Base-by-base conservation (phyloP, 1,139 yeast species). In the Pichia sp. region DNA sequence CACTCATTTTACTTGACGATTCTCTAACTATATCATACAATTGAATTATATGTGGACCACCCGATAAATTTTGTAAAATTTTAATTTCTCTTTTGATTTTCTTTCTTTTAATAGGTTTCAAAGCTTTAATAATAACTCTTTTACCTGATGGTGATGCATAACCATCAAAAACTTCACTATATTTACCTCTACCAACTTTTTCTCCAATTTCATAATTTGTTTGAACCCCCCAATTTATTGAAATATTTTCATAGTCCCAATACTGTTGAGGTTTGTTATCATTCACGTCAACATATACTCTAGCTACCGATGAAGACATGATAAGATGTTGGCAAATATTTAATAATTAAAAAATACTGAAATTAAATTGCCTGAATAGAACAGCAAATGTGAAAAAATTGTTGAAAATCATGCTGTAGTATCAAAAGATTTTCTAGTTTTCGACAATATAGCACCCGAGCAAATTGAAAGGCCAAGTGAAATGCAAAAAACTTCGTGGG, bases 41-140 rank as follows among this genome's bases (percentile, higher is more conserved):
- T 43, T 81, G 85, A 52, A 86, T 73, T 42, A 86, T 76, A 66
- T 84, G 83, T 28, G 89, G 87, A 0, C 95, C 95, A 2, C 87
- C 88, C 7, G 85, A 77, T 59, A 86, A 70, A 67, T 86, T 85
- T 61, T 87, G 86, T 56, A 86, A 72, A 47, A 85, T 85, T 68
- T 84, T 84, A 55, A 86, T 81, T 67, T 86, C 95, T 58, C 95
- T 73, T 64, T 81, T 83, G 55, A 86, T 86, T 68, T 86, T 86
- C 73, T 86, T 86, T 72, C 84, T 76, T 67, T 84, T 86, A 16
- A 86, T 90, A 3, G 95, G 95, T 64, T 86, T 86, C 62, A 86
- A 73, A 22, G 85, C 90, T 66, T 86, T 86, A 56, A 86, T 83
- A 49, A 93, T 95, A 56, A 79, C 66, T 72, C 77, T 62, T 25